Conservation (phyloP, 2,329 filamentous ascomycete species). For the Alternaria ethzedia region DNA sequence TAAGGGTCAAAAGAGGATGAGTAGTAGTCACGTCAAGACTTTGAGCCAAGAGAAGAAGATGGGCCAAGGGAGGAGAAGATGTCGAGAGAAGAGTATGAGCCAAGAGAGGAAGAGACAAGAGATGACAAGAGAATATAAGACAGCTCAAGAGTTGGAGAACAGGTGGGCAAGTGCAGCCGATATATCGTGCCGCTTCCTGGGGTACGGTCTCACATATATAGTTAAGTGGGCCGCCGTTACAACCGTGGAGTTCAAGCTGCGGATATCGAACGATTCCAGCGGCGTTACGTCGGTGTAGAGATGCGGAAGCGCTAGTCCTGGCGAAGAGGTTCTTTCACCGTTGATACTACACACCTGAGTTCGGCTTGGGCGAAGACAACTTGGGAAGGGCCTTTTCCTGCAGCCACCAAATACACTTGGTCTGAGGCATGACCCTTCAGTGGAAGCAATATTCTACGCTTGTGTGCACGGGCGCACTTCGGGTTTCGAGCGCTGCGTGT, state of each 20-base stretch:
- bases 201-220: background rate
- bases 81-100: background rate
- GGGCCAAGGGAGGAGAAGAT: background rate
- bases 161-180: background rate
- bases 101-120: background rate
- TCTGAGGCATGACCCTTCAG: background rate
- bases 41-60: background rate
- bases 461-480: background rate
- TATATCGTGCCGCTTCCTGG: background rate
- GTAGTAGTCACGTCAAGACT: background rate
- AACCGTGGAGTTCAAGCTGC: background rate
- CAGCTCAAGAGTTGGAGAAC: background rate
- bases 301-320: background rate
- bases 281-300: background rate
- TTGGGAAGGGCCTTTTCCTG: background rate
- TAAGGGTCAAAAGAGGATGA: background rate
- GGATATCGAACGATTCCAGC: background rate
- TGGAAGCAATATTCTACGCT: background rate
- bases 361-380: background rate
- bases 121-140: background rate
- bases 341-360: background rate
- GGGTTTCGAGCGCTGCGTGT: background rate
- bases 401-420: background rate
- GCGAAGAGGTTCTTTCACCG: background rate
- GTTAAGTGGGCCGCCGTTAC: background rate